Conservation (phyloP, 257 asterid species). For the Ocimum tenuiflorum region DNA sequence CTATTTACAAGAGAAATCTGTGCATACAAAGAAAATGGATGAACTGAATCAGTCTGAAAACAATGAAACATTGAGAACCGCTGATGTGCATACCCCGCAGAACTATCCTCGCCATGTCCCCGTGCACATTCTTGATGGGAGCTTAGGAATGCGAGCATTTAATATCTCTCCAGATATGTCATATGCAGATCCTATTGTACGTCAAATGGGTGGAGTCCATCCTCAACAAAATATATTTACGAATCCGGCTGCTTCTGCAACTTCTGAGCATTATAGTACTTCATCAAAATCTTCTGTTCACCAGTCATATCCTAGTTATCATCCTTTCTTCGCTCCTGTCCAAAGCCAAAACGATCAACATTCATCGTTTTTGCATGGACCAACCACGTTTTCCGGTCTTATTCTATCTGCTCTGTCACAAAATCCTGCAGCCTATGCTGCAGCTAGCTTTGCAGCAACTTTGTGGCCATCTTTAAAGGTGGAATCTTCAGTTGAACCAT, state of each 20-base stretch:
- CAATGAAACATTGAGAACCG: slow-evolving; percentile 24
- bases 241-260: slow-evolving; percentile 42
- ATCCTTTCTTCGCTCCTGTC: slow-evolving; percentile 50
- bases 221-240: slow-evolving; percentile 35
- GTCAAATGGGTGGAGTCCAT: slow-evolving; percentile 39
- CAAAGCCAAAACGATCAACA: slow-evolving; percentile 56
- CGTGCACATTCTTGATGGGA: slow-evolving; percentile 86
- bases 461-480: slow-evolving; percentile 56
- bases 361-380: slow-evolving; percentile 50
- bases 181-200: slow-evolving; percentile 31
- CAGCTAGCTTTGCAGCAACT: slow-evolving; percentile 79
- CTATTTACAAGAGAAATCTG: slow-evolving; percentile 30
- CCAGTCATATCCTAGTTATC: slow-evolving; percentile 55
- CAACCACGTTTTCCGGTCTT: slow-evolving; percentile 69
- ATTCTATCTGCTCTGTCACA: slow-evolving; percentile 66
- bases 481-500: slow-evolving; percentile 37
- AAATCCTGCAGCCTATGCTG: slow-evolving; percentile 90
- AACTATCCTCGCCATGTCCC: slow-evolving; percentile 73
- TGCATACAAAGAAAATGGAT: slow-evolving; percentile 22
- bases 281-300: slow-evolving; percentile 47
- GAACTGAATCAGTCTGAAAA: slow-evolving; percentile 38
- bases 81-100: slow-evolving; percentile 40
- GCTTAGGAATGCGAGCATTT: slow-evolving; percentile 31
- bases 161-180: slow-evolving; percentile 31
- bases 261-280: slow-evolving; percentile 42